phyloP scores from a whole-genome alignment of 2,329 filamentous ascomycete genomes.

The Fusarium tanahbumbuense region DNA sequence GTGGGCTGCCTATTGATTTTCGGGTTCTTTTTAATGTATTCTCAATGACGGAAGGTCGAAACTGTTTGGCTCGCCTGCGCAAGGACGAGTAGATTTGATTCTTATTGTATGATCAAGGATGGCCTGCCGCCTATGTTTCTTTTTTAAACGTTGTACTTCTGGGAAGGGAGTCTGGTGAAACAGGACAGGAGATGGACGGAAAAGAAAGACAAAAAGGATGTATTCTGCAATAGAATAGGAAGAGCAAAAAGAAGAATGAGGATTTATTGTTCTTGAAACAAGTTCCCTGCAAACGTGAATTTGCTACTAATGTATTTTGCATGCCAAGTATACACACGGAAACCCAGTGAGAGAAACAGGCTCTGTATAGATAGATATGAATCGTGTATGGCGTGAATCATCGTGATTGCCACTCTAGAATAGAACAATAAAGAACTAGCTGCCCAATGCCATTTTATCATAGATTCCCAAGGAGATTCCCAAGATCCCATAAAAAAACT shows the following conservation, averaged over 20 bases:
- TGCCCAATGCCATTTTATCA: neutral
- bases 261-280: slow-evolving; percentile 26
- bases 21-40: slow-evolving; percentile 32
- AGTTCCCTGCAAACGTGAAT: neutral
- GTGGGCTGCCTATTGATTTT: slow-evolving; percentile 13
- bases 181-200: slow-evolving; percentile 15
- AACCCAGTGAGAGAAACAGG: neutral
- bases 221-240: slow-evolving; percentile 36
- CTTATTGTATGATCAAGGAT: slow-evolving; percentile 35
- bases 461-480: neutral
- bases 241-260: slow-evolving; percentile 35
- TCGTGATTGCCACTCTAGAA: neutral
- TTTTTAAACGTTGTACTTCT: slow-evolving; percentile 27
- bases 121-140: slow-evolving; percentile 9
- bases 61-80: slow-evolving; percentile 5
- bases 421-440: neutral
- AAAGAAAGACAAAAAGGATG: slow-evolving; percentile 38
- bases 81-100: slow-evolving; percentile 26
- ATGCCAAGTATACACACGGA: neutral
- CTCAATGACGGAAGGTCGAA: slow-evolving; percentile 21
- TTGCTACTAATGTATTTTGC: neutral
- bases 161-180: slow-evolving; percentile 29
- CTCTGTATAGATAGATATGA: neutral
- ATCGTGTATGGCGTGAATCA: neutral
- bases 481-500: neutral